Conservation (phyloP, 2,329 filamentous ascomycete species). For the Aureobasidium mangrovei region DNA sequence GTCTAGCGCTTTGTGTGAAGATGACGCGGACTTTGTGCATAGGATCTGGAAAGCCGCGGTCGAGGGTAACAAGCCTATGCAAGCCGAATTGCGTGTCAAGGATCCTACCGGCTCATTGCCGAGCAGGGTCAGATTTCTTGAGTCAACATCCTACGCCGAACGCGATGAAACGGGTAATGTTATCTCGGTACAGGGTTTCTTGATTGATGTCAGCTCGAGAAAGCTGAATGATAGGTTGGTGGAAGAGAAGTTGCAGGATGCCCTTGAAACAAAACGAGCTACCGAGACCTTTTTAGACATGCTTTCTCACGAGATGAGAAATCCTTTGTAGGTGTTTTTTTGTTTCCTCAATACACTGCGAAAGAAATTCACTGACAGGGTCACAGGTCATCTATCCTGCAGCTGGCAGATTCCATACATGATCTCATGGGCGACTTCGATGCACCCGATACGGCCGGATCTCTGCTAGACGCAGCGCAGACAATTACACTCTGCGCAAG, state of each 20-base stretch:
- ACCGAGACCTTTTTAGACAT: conserved; percentile 26
- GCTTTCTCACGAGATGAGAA: conserved; percentile 35
- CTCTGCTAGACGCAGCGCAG: conserved; percentile 19
- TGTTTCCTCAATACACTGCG: background rate
- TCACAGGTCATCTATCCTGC: conserved; percentile 29
- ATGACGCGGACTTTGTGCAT: background rate
- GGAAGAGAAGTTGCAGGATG: conserved; percentile 25
- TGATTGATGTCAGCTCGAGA: background rate
- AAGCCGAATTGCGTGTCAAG: background rate
- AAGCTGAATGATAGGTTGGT: conserved; percentile 13
- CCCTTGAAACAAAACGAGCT: conserved; percentile 29
- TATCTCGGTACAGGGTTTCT: background rate
- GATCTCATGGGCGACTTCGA: conserved; percentile 20
- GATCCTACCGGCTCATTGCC: background rate
- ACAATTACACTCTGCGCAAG: conserved; percentile 25
- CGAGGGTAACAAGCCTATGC: background rate
- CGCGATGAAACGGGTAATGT: background rate
- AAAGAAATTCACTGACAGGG: background rate
- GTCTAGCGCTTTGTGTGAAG: background rate
- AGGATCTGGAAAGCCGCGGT: background rate
- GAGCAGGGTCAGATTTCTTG: background rate
- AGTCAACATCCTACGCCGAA: background rate
- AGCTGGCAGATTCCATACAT: conserved; percentile 35
- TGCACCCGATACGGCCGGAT: background rate
- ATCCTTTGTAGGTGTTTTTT: conserved; percentile 26